Base-by-base conservation (phyloP, 2,329 filamentous ascomycete genomes). In the Hypoxylon sp. region DNA sequence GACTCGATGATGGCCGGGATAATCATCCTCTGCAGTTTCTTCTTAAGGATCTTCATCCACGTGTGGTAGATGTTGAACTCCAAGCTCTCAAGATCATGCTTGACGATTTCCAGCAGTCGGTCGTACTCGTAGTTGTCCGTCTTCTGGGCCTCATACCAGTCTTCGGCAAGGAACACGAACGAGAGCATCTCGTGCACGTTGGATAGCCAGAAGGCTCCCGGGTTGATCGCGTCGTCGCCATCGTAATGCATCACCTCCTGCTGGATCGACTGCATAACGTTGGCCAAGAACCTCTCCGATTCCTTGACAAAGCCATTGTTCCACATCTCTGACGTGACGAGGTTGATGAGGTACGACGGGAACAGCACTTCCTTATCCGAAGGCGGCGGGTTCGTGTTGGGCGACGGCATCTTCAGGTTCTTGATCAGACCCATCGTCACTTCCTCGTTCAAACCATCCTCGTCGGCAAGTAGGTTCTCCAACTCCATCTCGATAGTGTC, bases 41-140 rank as follows among this genome's bases (percentile, higher is more conserved):
- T 97, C 85, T 99, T 99, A 72, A 99, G 81, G 55, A 97, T 91
- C 83, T 99, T 99, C 95, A 99, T 99, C 95, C 95, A 99, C 21
- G 95, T 99, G 78, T 99, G 95, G 78, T 99, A 99, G 70, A 99
- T 99, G 81, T 99, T 99, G 82, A 99, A 99, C 78, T 99, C 95
- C 63, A 99, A 83, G 77, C 91, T 97, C 80, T 99, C 95, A 48
- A 99, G 82, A 74, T 99, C 95, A 74, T 99, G 95, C 83, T 99
- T 99, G 74, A 99, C 95, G 74, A 99, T 98, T 77, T 99, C 95
- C 70, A 99, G 81, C 49, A 99, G 84, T 64, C 95, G 90, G 77
- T 99, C 95, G 70, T 99, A 99, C 80, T 99, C 95, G 74, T 96
- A 98, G 74, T 98, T 98, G 77, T 99, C 95, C 31, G 93, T 95